Percentiles rank a stretch among this genome's conserved stretches.
Evolutionary conservation across 73 alveolate species (phyloP).

Genomic region (Paramecium caudatum): DNA sequence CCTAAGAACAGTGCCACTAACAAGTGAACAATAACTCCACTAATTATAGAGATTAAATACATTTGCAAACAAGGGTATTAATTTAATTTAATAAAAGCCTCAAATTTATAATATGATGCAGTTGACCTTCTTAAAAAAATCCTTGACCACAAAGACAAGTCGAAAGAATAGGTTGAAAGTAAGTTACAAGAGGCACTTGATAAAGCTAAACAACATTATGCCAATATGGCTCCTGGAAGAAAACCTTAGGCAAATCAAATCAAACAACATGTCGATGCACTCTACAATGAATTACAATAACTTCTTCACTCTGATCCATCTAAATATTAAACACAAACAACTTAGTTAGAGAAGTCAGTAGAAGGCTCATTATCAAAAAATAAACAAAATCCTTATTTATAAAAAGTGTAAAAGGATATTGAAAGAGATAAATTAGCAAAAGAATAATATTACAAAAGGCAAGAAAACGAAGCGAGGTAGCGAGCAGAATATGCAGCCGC

Average conservation of each 20-base stretch:
- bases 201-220: conserved; percentile 2
- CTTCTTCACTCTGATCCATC: neutral
- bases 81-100: too few relatives aligned
- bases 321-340: neutral
- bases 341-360: neutral
- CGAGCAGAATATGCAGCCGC: conserved; percentile 9
- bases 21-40: conserved; percentile 31
- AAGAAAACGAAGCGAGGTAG: conserved; percentile 10
- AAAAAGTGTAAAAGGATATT: neutral
- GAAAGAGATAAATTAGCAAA: neutral
- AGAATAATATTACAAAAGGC: neutral
- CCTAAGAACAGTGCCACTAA: conserved; percentile 22
- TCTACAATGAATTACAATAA: conserved; percentile 36
- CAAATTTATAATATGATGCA: conserved; percentile 58
- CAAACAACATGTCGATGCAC: neutral
- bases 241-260: neutral
- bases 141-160: conserved; percentile 27
- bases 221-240: conserved; percentile 23
- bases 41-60: conserved; percentile 8
- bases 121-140: neutral
- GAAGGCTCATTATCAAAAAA: neutral
- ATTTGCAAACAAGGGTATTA: conserved; percentile 20
- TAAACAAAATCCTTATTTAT: conserved; percentile 31
- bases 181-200: conserved; percentile 32
- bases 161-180: neutral